Base-by-base conservation (phyloP, 345 rosid genomes). In the Hypericum androsaemum region DNA sequence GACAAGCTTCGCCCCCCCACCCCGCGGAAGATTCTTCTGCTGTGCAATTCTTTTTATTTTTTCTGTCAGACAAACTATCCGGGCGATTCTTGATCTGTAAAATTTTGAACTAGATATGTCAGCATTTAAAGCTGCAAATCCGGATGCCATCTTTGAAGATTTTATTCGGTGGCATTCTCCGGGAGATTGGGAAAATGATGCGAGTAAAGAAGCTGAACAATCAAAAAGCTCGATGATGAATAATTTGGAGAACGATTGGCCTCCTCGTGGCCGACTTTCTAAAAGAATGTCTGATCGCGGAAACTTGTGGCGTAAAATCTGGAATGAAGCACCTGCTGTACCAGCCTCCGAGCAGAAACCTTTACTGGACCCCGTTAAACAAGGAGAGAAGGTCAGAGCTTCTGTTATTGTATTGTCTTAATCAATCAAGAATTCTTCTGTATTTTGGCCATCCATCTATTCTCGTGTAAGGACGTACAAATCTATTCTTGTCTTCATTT, bases 81-180 rank as follows among this genome's bases (percentile, higher is more conserved):
- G n/a, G 32, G 4, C 8, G 36, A 39, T 47, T 43, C 9, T 59
- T 64, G 7, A 54, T 45, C 9, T 48, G 45, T 40, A 15, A 16
- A 57, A 50, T 46, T 55, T 50, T 67, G 54, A 62, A 67, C 52
- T 63, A 88, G 99, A 92, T 70, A 92, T 88, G 97, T 86, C 97
- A 39, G 97, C 95, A 64, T 92, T 92, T 74, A 86, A 92, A 86
- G 99, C 99, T 45, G 97, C 97, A 65, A 92, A 92, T 69, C 94
- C 95, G 50, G 82, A 77, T 65, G 94, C 94, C 43, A 69, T 85
- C 22, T 92, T 92, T 62, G 97, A 92, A 74, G 97, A 92, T 75
- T 92, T 92, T 60, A 88, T 92, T 57, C 79, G 95, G 64, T 92
- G 99, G 99, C 95, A 92, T 72, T 92, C 97, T 46, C 99, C 97